phyloP scores from a whole-genome alignment of 345 rosid genomes.

The Geranium rotundifolium region DNA sequence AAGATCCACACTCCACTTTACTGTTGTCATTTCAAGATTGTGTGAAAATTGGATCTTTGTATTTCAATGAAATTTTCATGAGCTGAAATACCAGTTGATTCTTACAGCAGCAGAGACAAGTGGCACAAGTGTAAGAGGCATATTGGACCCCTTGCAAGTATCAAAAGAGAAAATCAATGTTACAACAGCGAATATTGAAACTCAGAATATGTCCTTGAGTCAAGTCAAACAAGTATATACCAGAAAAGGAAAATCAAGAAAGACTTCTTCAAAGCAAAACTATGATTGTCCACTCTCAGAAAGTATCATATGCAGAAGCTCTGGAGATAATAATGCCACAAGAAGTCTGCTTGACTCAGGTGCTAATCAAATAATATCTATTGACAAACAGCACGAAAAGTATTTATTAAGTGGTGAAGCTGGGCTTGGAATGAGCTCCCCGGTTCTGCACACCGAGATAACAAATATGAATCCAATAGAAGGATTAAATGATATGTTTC shows the following conservation, averaged over 20 bases:
- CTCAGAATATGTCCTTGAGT: background rate
- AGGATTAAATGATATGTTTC: background rate
- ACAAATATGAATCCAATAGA: too few relatives aligned
- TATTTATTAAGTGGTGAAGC: constrained; percentile 10
- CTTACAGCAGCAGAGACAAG: constrained; percentile 11
- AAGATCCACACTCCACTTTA: background rate
- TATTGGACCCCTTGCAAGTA: constrained; percentile 8
- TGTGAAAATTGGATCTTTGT: background rate
- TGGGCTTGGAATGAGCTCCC: constrained; percentile 16
- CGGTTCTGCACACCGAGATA: constrained; percentile 10
- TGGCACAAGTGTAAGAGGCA: constrained; percentile 7
- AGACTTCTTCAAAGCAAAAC: constrained; percentile 9
- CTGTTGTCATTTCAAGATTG: background rate
- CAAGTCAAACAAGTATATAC: background rate
- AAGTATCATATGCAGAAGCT: constrained; percentile 29
- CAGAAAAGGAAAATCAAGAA: background rate
- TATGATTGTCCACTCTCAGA: constrained; percentile 32
- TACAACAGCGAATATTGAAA: constrained; percentile 4
- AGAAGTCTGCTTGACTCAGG: constrained; percentile 19
- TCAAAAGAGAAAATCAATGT: constrained; percentile 10
- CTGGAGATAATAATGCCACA: constrained; percentile 13
- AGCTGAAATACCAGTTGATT: background rate
- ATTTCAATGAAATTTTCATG: background rate
- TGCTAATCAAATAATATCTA: constrained; percentile 18
- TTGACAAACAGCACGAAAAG: constrained; percentile 14